A percentile compares a stretch with the other conserved stretches of the same genome.
Evolutionary conservation across 495 filamentous ascomycete species (phyloP).

Genomic region (Penicillium ucsense): DNA sequence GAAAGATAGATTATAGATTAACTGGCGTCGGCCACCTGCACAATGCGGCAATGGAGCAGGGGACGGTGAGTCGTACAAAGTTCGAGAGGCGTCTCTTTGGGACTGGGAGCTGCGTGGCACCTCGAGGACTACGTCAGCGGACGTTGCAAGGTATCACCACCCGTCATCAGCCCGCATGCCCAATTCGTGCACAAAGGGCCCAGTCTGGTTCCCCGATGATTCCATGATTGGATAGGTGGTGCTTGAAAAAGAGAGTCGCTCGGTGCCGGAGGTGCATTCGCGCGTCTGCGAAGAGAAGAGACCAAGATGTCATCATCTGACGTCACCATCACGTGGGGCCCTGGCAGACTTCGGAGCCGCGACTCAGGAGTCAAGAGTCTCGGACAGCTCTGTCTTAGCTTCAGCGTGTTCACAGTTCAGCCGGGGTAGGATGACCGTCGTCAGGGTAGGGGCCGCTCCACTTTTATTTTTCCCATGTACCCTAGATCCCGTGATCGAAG

Average conservation of each 20-base stretch:
- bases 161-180: no score
- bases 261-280: no score
- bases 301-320: constrained; percentile 12
- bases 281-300: no score
- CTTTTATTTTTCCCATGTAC: no score
- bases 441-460: no score
- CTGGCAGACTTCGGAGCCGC: background rate
- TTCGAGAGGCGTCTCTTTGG: background rate
- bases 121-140: constrained; percentile 13
- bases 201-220: no score
- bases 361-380: background rate
- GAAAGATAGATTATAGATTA: constrained; percentile 2
- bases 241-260: no score
- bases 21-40: background rate
- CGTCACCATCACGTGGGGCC: constrained; percentile 17
- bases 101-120: background rate
- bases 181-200: no score
- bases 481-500: no score
- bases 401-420: no score
- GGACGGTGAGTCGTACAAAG: background rate
- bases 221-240: background rate
- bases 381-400: background rate
- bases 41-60: background rate
- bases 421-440: no score
- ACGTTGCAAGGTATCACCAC: background rate